Conservation (phyloP, 768 basidiomycete genomes). For the Chalciporus chontae region DNA sequence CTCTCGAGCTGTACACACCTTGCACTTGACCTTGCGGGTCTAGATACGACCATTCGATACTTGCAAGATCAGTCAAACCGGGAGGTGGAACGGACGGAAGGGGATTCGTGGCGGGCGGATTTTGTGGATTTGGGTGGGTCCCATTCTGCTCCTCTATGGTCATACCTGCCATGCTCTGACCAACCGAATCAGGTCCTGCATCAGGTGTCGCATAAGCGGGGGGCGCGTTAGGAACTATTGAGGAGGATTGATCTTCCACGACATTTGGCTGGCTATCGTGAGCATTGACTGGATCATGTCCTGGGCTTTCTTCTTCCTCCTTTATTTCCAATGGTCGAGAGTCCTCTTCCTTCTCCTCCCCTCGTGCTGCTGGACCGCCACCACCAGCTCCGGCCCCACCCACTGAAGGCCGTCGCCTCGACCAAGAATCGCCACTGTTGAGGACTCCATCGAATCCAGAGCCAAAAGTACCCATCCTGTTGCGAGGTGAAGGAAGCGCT, state of each 20-base stretch:
- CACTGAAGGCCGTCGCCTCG: slow-evolving; percentile 61
- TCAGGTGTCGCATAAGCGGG: slow-evolving; percentile 4
- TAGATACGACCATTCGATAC: slow-evolving; percentile 86
- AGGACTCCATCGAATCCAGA: slow-evolving; percentile 75
- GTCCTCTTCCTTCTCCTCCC: slow-evolving; percentile 37
- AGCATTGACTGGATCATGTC: slow-evolving; percentile 3
- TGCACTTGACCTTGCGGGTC: slow-evolving; percentile 91
- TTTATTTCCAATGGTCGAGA: slow-evolving; percentile 47
- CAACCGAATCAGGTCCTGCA: slow-evolving; percentile 7
- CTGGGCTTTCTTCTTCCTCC: slow-evolving; percentile 51
- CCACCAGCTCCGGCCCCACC: slow-evolving; percentile 42
- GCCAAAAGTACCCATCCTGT: slow-evolving; percentile 51
- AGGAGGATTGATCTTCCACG: slow-evolving; percentile 10
- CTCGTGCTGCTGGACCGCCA: slow-evolving; percentile 37
- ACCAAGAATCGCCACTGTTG: slow-evolving; percentile 65
- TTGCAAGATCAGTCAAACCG: slow-evolving; percentile 50
- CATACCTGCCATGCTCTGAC: slow-evolving; percentile 13
- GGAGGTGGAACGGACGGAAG: slow-evolving; percentile 39
- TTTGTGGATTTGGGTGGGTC: slow-evolving; percentile 4
- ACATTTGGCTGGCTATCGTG: slow-evolving; percentile 7
- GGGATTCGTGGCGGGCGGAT: slow-evolving; percentile 9
- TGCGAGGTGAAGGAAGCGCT: slow-evolving; percentile 59
- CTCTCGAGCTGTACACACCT: slow-evolving; percentile 45
- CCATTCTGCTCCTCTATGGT: slow-evolving; percentile 12
- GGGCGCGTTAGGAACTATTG: slow-evolving; percentile 8